A percentile compares a stretch with the other conserved stretches of the same genome.
Evolutionary conservation across 495 filamentous ascomycete species (phyloP).

Genomic region (Aspergillus leporis): DNA sequence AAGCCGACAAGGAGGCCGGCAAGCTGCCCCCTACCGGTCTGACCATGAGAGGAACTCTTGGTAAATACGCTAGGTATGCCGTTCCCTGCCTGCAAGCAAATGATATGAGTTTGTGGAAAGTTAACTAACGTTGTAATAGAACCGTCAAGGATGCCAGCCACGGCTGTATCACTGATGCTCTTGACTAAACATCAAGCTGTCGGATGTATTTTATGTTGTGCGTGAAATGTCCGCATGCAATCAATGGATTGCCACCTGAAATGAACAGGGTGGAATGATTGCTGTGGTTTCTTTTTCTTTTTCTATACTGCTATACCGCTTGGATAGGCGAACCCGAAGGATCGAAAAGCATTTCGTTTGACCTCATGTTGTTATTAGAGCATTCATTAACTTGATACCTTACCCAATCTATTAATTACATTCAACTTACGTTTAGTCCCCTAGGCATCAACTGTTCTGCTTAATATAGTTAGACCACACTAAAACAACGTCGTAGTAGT

Average conservation of each 20-base stretch:
- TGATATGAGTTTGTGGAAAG: background rate
- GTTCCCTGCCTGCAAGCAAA: background rate
- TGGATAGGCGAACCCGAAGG: background rate
- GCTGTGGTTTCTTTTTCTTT: background rate
- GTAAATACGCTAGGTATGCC: slow-evolving; percentile 74
- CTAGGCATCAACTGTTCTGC: background rate
- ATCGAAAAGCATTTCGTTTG: background rate
- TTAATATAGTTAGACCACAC: too few relatives aligned
- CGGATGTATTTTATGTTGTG: slow-evolving; percentile 1
- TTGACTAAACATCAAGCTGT: background rate
- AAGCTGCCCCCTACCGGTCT: slow-evolving; percentile 38
- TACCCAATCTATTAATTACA: background rate
- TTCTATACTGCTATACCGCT: background rate
- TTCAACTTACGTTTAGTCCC: background rate
- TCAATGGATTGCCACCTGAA: background rate
- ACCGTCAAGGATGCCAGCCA: slow-evolving; percentile 69
- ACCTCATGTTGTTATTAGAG: background rate
- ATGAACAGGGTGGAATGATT: background rate
- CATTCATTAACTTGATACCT: background rate
- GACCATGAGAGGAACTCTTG: slow-evolving; percentile 73
- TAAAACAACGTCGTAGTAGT: too few relatives aligned
- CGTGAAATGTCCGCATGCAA: background rate
- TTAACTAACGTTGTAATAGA: slow-evolving; percentile 7
- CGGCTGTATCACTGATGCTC: slow-evolving; percentile 53
- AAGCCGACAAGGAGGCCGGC: slow-evolving; percentile 37